These are phyloP conservation scores for Euphorbia pulcherrima DNA, from an alignment of 345 rosid genomes.

Conservation along the genomic window DNA sequence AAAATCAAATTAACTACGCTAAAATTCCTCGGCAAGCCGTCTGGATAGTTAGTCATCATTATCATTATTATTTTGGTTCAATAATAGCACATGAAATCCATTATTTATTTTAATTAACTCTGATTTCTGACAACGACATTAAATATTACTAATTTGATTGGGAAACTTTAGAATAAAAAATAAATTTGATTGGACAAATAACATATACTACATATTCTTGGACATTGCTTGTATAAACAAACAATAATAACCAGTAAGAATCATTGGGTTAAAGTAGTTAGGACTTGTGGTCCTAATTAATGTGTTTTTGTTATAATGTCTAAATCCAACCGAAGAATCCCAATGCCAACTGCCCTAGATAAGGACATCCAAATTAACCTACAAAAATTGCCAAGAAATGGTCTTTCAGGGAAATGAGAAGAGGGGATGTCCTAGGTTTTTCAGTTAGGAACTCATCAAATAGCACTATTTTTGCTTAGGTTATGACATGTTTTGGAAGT, in stretches of 20 bases:
- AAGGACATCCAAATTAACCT: not conserved
- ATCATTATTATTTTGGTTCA: not conserved
- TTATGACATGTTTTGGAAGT: not conserved
- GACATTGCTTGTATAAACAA: not conserved
- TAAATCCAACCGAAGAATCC: conserved; percentile 2
- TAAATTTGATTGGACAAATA: too few relatives aligned
- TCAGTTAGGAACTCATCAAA: not conserved
- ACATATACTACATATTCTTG: not conserved
- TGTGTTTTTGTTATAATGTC: not conserved
- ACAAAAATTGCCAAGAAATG: not conserved
- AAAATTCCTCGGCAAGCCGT: not conserved
- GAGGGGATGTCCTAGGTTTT: not conserved
- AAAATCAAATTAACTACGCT: not conserved
- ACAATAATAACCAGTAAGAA: not conserved
- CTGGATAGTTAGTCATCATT: not conserved
- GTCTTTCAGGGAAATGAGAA: not conserved
- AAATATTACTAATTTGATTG: too few relatives aligned
- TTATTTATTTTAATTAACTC: too few relatives aligned
- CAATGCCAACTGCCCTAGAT: conserved; percentile 3
- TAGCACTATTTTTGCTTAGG: not conserved
- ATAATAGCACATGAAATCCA: not conserved
- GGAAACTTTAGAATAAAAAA: too few relatives aligned
- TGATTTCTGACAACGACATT: too few relatives aligned
- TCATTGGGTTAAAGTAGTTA: not conserved
- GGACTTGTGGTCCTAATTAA: conserved; percentile 1